Evolutionary conservation across 352 stramenopile species (phyloP).

Genomic region (Globisporangium recalcitrans): DNA sequence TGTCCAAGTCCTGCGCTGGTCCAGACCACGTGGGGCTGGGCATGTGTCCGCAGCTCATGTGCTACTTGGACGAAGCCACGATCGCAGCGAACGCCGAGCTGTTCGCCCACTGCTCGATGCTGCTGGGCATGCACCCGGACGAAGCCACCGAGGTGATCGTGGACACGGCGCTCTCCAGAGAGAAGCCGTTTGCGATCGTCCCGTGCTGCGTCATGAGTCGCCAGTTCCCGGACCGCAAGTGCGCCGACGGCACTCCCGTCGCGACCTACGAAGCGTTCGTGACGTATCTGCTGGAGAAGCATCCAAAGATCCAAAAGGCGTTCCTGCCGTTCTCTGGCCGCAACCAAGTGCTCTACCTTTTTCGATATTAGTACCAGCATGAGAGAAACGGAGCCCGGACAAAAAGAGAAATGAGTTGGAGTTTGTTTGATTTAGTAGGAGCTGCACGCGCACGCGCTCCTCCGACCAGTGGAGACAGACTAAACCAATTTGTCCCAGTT

Average conservation of each 20-base stretch:
- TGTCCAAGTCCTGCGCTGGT: constrained; percentile 28
- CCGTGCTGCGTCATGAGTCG: constrained; percentile 96
- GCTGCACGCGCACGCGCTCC: too few species aligned
- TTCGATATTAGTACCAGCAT: constrained; percentile 30
- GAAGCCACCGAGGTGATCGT: constrained; percentile 95
- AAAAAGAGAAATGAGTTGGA: constrained; percentile 3
- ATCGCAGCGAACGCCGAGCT: constrained; percentile 43
- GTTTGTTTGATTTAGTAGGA: too few species aligned
- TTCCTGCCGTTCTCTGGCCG: constrained; percentile 79
- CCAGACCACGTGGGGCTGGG: constrained; percentile 20
- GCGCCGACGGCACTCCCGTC: constrained; percentile 53
- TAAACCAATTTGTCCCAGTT: background rate
- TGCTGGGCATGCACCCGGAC: constrained; percentile 95
- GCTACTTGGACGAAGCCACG: constrained; percentile 52
- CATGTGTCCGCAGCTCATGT: constrained; percentile 50
- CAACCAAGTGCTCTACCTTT: constrained; percentile 83
- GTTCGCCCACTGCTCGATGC: constrained; percentile 75
- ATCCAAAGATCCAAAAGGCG: constrained; percentile 47
- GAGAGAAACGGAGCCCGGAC: too few species aligned
- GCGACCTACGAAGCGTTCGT: constrained; percentile 82
- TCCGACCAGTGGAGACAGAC: constrained; percentile 1
- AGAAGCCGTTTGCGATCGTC: constrained; percentile 93
- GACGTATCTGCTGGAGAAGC: constrained; percentile 76
- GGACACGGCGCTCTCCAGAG: constrained; percentile 79
- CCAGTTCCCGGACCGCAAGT: constrained; percentile 80